These are phyloP conservation scores for Gossypium rotundifolium DNA, from an alignment of 345 rosid species.

Conservation along the genomic window DNA sequence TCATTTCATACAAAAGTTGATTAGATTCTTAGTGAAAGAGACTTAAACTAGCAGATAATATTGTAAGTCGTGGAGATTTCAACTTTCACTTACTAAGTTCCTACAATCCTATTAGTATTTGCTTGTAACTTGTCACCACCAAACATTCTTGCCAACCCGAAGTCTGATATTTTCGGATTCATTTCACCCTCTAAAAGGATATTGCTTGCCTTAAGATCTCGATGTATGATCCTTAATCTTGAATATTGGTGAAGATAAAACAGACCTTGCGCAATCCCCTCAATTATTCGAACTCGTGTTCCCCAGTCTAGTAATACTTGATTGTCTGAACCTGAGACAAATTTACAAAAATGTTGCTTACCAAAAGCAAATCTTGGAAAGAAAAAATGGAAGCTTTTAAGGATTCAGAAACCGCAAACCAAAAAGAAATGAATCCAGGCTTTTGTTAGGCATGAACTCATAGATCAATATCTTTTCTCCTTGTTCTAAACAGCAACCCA, in stretches of 20 bases:
- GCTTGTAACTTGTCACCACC: constrained; percentile 5
- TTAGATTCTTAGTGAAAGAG: not conserved
- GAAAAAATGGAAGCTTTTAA: not conserved
- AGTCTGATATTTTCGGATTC: constrained; percentile 13
- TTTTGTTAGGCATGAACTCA: not conserved
- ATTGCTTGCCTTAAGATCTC: constrained; percentile 10
- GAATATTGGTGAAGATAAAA: constrained; percentile 12
- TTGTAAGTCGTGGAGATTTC: not conserved
- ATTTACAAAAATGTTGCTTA: not conserved
- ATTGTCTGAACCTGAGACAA: not conserved
- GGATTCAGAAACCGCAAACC: not conserved
- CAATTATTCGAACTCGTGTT: not conserved
- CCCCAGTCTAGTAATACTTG: not conserved
- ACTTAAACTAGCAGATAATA: not conserved
- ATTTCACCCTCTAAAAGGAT: constrained; percentile 5
- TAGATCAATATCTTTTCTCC: constrained; percentile 25
- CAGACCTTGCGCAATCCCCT: constrained; percentile 11
- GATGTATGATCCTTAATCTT: constrained; percentile 1
- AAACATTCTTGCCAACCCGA: constrained; percentile 13
- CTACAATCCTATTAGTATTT: constrained; percentile 6
- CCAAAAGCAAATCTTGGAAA: not conserved
- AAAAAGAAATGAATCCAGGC: constrained; percentile 2
- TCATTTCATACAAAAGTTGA: not conserved
- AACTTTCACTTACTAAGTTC: constrained; percentile 7
- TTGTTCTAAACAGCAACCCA: constrained; percentile 32